phyloP scores from a whole-genome alignment of 164 flowering plant species.

The Macadamia tetraphylla region DNA sequence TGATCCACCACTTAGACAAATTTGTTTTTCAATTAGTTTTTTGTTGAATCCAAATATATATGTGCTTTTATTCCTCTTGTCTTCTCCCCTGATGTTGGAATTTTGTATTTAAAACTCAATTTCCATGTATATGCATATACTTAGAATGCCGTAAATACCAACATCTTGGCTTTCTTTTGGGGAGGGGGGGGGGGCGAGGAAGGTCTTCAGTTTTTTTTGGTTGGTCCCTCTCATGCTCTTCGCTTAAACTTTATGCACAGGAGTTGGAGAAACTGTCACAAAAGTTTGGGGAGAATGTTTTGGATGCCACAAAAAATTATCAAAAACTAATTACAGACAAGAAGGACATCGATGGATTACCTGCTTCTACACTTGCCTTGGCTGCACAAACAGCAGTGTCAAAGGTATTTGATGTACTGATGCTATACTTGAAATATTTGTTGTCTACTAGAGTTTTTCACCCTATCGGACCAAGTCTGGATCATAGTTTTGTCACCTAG shows the following conservation, averaged over 20 bases:
- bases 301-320: slow-evolving; percentile 95
- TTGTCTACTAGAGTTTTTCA: neutral
- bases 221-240: slow-evolving; percentile 6
- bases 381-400: slow-evolving; percentile 91
- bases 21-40: neutral
- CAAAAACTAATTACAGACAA: slow-evolving; percentile 78
- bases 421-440: neutral
- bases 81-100: too few species aligned
- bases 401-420: slow-evolving; percentile 44
- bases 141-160: too few species aligned
- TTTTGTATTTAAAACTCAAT: too few species aligned
- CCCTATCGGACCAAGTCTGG: neutral
- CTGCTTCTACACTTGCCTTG: slow-evolving; percentile 78
- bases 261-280: slow-evolving; percentile 78
- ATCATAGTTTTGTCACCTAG: too few species aligned
- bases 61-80: too few species aligned
- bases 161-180: too few species aligned
- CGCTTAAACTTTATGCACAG: slow-evolving; percentile 29
- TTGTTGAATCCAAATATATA: neutral
- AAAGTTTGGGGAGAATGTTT: slow-evolving; percentile 79
- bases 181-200: too few species aligned
- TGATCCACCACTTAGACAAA: neutral
- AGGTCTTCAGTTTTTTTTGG: too few species aligned
- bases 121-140: too few species aligned
- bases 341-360: slow-evolving; percentile 89